Evolutionary conservation across 1,139 yeast genomes (phyloP).

Genomic region (Suhomyces anneliseae): DNA sequence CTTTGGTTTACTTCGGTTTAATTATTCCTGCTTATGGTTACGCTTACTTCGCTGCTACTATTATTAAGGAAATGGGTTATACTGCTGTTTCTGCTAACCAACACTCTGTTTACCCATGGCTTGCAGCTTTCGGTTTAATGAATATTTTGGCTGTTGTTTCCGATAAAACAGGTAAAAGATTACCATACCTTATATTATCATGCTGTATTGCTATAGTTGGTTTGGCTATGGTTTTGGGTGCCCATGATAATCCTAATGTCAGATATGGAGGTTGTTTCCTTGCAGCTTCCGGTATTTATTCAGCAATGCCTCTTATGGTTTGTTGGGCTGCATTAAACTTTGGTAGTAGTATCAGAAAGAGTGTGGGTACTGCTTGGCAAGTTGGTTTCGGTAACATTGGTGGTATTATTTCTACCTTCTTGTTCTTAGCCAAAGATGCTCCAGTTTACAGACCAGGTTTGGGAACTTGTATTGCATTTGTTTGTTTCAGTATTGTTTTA

Average conservation of each 20-base stretch:
- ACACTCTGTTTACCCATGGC: constrained; percentile 74
- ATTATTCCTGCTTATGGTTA: constrained; percentile 70
- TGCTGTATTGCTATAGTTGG: constrained; percentile 52
- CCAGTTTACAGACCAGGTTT: constrained; percentile 62
- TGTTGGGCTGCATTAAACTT: constrained; percentile 72
- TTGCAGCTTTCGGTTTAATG: constrained; percentile 57
- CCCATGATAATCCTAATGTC: constrained; percentile 31
- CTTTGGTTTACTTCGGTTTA: constrained; percentile 60
- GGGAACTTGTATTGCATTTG: constrained; percentile 52
- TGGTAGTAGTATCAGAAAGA: constrained; percentile 68
- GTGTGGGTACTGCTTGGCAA: constrained; percentile 74
- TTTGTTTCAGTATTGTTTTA: constrained; percentile 49
- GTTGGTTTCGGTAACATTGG: constrained; percentile 84
- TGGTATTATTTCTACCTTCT: constrained; percentile 70
- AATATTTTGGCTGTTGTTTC: constrained; percentile 50
- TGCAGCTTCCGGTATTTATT: constrained; percentile 62
- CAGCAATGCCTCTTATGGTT: constrained; percentile 72
- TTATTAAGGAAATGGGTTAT: constrained; percentile 57
- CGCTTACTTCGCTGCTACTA: constrained; percentile 69
- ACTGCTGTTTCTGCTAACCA: constrained; percentile 63
- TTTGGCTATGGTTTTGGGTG: constrained; percentile 51
- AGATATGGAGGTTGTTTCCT: constrained; percentile 76
- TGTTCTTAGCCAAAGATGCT: constrained; percentile 57
- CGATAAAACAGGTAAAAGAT: constrained; percentile 48
- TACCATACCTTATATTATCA: constrained; percentile 47